Evolutionary conservation across 2,329 filamentous ascomycete species (phyloP).

Genomic region (Arthrobotrys sinensis): DNA sequence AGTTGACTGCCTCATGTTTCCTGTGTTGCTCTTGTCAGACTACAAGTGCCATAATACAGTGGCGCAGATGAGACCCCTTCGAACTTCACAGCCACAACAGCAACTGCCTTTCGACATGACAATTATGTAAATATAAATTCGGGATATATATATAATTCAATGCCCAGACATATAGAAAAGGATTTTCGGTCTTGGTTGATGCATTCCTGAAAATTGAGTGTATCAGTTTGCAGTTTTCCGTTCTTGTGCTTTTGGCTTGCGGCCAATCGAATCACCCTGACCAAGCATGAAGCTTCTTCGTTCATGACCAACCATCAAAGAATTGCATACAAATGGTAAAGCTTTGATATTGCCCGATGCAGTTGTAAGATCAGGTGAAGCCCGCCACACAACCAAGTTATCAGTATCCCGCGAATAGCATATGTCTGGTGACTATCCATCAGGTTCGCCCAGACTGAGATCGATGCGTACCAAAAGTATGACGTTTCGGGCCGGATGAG

Average conservation of each 20-base stretch:
- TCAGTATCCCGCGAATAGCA: neutral
- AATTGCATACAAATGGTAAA: no score
- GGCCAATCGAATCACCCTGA: neutral
- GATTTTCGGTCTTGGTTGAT: neutral
- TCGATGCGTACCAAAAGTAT: neutral
- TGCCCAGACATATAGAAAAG: neutral
- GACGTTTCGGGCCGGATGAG: conserved; percentile 16
- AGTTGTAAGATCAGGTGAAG: neutral
- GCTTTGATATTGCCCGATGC: neutral
- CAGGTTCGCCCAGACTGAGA: neutral
- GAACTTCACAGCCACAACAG: neutral
- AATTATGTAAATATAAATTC: no score
- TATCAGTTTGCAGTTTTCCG: no score
- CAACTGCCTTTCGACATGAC: no score
- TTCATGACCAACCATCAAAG: neutral
- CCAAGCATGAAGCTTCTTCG: neutral
- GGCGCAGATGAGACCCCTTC: neutral
- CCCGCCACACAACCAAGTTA: neutral
- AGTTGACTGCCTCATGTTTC: no score
- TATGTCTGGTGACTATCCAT: conserved; percentile 1
- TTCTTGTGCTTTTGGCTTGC: no score
- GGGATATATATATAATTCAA: neutral
- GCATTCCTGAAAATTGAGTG: neutral
- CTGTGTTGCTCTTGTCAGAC: no score
- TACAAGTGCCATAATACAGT: no score